These are phyloP conservation scores for Periconia sp. DNA, from an alignment of 2,329 filamentous ascomycete genomes.

Conservation along the genomic window DNA sequence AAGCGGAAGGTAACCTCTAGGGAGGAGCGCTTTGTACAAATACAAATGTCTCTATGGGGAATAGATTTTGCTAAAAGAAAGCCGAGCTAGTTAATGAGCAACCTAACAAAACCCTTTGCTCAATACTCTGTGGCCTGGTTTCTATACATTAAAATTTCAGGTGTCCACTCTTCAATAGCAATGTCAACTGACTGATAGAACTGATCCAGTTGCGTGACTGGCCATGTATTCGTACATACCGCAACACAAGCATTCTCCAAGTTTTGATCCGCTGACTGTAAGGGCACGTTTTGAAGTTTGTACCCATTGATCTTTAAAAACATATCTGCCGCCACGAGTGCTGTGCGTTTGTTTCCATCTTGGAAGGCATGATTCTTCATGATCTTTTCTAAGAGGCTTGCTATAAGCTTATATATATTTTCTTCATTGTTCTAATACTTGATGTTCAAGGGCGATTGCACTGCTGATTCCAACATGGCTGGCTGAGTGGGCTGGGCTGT, in stretches of 20 bases:
- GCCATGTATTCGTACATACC: conserved; percentile 14
- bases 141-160: conserved; percentile 1
- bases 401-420: conserved; percentile 34
- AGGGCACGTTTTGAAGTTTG: conserved; percentile 18
- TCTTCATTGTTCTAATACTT: conserved; percentile 28
- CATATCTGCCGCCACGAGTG: conserved; percentile 37
- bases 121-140: too few relatives aligned
- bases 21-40: too few relatives aligned
- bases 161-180: conserved; percentile 1
- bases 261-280: conserved; percentile 1
- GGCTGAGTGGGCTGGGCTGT: conserved; percentile 15
- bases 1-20: neutral
- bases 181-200: conserved; percentile 10
- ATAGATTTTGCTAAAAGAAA: too few relatives aligned
- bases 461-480: conserved; percentile 29
- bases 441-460: conserved; percentile 32
- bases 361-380: conserved; percentile 40
- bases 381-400: conserved; percentile 33
- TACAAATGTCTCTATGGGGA: too few relatives aligned
- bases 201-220: conserved; percentile 11
- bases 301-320: conserved; percentile 38
- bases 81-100: too few relatives aligned
- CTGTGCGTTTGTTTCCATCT: conserved; percentile 41
- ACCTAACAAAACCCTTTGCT: too few relatives aligned
- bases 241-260: conserved; percentile 8